A percentile compares a stretch with the other conserved stretches of the same genome.
phyloP scores from a whole-genome alignment of 139 green algal genomes.

The Edaphochlamys debaryana region DNA sequence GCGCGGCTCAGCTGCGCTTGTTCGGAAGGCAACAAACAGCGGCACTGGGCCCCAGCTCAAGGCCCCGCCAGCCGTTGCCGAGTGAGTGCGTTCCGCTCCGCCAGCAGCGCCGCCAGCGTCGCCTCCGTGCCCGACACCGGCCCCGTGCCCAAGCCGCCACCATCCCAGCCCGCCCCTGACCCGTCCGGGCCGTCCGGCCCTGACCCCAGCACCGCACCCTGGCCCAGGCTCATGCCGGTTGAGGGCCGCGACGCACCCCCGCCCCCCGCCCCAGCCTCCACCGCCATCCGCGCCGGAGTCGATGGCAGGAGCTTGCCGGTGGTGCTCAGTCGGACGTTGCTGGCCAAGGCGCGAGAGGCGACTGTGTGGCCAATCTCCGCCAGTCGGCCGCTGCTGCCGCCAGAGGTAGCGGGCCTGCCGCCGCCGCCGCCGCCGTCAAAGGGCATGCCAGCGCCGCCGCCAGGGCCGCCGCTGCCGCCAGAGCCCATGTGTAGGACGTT shows the following conservation, averaged over 20 bases:
- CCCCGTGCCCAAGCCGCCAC: neutral
- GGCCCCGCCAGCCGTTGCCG: slow-evolving; percentile 20
- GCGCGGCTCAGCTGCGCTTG: too few species aligned
- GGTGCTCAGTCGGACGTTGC: slow-evolving; percentile 20
- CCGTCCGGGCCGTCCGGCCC: neutral
- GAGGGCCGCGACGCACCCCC: too few species aligned
- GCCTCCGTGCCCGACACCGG: neutral
- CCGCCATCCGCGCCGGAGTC: slow-evolving; percentile 17
- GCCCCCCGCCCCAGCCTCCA: neutral
- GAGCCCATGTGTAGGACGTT: neutral
- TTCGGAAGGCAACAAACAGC: too few species aligned
- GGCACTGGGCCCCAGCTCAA: too few species aligned
- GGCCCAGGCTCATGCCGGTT: too few species aligned
- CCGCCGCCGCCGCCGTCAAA: neutral
- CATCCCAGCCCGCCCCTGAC: neutral
- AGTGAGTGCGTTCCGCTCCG: slow-evolving; percentile 19
- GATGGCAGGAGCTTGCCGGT: slow-evolving; percentile 26
- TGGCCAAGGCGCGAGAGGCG: slow-evolving; percentile 6
- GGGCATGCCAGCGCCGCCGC: neutral
- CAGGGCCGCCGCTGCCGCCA: neutral
- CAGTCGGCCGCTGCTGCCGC: neutral
- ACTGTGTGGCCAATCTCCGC: slow-evolving; percentile 15
- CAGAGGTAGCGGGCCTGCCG: too few species aligned
- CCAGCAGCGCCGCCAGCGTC: slow-evolving; percentile 2
- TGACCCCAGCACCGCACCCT: too few species aligned